Evolutionary conservation across 192 early-diverging fungal species (phyloP).

Genomic region (Dissophora ornata): DNA sequence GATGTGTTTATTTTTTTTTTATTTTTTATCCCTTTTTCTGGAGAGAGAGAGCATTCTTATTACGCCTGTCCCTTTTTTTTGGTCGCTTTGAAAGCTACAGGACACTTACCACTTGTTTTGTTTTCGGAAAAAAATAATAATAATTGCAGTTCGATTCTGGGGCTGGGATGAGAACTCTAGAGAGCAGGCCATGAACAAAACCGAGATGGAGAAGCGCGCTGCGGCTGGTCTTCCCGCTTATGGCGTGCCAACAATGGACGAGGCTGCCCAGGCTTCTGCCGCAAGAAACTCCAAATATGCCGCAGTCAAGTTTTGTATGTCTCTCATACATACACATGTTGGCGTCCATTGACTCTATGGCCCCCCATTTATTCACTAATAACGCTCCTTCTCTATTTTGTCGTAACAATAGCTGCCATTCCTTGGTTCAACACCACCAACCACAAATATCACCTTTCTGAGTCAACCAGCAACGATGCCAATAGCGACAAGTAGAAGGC

Average conservation of each 20-base stretch:
- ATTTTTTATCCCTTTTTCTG: not conserved
- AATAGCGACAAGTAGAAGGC: slow-evolving; percentile 30
- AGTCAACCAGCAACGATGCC: slow-evolving; percentile 32
- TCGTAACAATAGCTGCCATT: slow-evolving; percentile 60
- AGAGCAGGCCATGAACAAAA: slow-evolving; percentile 78
- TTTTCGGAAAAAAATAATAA: not conserved
- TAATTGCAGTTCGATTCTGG: slow-evolving; percentile 84
- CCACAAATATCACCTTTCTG: slow-evolving; percentile 78
- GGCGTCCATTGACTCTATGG: too few species aligned
- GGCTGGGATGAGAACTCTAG: slow-evolving; percentile 89
- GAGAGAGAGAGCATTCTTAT: too few species aligned
- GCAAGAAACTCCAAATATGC: slow-evolving; percentile 77
- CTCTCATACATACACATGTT: not conserved
- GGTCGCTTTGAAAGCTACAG: not conserved
- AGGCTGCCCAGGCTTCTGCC: slow-evolving; percentile 68
- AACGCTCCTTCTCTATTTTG: too few species aligned
- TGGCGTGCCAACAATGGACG: slow-evolving; percentile 65
- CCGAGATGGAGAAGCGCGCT: slow-evolving; percentile 70
- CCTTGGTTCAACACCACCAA: slow-evolving; percentile 85
- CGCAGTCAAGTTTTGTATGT: slow-evolving; percentile 71
- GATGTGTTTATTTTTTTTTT: slow-evolving; percentile 25
- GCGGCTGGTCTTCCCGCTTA: slow-evolving; percentile 76
- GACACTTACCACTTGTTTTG: not conserved
- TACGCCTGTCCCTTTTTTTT: too few species aligned
- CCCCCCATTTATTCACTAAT: too few species aligned